Evolutionary conservation across 2,329 filamentous ascomycete genomes (phyloP), one percentile per base, ranked within the genome.

Genomic region (Cladorrhinum sp.): DNA sequence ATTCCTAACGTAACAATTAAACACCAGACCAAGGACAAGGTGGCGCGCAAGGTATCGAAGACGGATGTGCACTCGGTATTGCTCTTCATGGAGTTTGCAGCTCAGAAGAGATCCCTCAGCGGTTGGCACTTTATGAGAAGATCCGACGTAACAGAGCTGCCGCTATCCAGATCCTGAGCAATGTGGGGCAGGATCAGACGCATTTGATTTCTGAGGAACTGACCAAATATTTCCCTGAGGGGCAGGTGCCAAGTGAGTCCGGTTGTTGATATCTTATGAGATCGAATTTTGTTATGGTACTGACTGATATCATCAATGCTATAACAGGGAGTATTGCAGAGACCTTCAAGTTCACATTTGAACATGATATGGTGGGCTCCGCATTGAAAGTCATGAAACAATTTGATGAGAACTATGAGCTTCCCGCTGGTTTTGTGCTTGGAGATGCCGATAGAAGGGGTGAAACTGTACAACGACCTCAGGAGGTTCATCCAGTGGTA

Each of bases 21-120:
- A 23, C 32, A n/a, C n/a, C 20, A 71, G 67, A 71, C 22, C 67
- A 70, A 27, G 69, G 65, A 32, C 68, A 71, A 64, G 69, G 67
- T n/a, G 69, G 66, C 16, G 66, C 65, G 29, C 67, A 69, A 56
- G 69, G 64, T 0, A 62, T 71, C 0, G 69, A 71, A 60, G 69
- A 71, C 58, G 69, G 62, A 1, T 38, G 68, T 4, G 66, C 62
- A 6, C 56, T 71, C 1, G 68, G 68, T 7, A 60, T 69, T 3
- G 55, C 59, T n/a, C 49, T 69, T 2, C 23, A 59, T 1, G 64
- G 62, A 16, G 61, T 62, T 22, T 8, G 10, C 32, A 64, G 62
- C 3, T 5, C 22, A 29, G 49, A 60, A 18, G 29, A 62, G 9
- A 59, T 69, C 22, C 55, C 58, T 16, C 22, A 61, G 1, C 62